Evolutionary conservation across 768 basidiomycete genomes (phyloP).

Genomic region (Filobasidium floriforme): DNA sequence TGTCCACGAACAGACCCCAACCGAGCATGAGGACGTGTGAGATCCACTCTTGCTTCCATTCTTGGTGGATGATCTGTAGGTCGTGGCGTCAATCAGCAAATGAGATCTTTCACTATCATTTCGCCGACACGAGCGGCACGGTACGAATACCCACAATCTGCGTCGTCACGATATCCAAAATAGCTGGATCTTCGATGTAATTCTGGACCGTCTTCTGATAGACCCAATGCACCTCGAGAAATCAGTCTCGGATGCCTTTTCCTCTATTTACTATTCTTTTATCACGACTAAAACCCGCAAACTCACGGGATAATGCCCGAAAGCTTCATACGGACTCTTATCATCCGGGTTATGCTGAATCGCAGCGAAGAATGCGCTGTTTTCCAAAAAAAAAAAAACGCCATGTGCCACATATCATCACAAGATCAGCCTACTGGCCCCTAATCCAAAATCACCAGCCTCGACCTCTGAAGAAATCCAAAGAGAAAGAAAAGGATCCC

Average conservation of each 20-base stretch:
- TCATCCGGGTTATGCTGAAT: conserved; percentile 12
- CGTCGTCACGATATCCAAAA: conserved; percentile 17
- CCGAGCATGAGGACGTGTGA: conserved; percentile 16
- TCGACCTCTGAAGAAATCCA: too few species aligned
- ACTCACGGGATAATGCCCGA: conserved; percentile 6
- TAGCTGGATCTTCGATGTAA: conserved; percentile 8
- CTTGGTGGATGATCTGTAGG: conserved; percentile 9
- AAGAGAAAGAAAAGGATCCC: too few species aligned
- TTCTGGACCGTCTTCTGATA: conserved; percentile 13
- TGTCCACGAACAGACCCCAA: conserved; percentile 18
- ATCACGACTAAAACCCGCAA: neutral
- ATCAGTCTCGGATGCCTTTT: neutral
- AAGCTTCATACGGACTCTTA: neutral
- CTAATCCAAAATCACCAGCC: too few species aligned
- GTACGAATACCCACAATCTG: conserved; percentile 5
- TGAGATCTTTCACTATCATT: neutral
- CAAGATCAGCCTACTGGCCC: too few species aligned
- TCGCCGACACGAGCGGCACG: neutral
- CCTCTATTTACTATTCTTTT: too few species aligned
- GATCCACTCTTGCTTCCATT: conserved; percentile 19
- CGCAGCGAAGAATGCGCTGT: conserved; percentile 17
- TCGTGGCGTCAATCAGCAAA: neutral
- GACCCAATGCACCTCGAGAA: too few species aligned
- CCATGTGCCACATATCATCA: too few species aligned
- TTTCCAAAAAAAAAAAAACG: too few species aligned